Evolutionary conservation across 2,329 filamentous ascomycete species (phyloP).

Genomic region (Aureobasidium sp.): DNA sequence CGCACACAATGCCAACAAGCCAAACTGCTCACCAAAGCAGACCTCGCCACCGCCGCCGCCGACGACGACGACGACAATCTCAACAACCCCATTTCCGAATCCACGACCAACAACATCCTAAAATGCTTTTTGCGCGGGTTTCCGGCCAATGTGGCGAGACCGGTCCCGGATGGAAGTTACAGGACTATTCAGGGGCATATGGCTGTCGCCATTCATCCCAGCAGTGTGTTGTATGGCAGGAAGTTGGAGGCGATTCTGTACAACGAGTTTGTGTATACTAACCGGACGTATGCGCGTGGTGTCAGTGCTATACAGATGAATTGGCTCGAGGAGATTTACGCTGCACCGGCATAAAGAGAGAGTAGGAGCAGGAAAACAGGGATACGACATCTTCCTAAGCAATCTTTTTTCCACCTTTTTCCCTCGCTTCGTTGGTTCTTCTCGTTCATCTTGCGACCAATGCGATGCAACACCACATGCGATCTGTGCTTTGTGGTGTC

Average conservation of each 20-base stretch:
- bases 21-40: slow-evolving; percentile 26
- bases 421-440: too few species aligned
- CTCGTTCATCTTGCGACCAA: too few species aligned
- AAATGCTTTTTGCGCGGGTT: slow-evolving; percentile 54
- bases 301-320: slow-evolving; percentile 57
- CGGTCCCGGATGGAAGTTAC: slow-evolving; percentile 56
- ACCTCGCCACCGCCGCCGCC: slow-evolving; percentile 18
- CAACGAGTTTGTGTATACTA: slow-evolving; percentile 60
- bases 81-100: slow-evolving; percentile 29
- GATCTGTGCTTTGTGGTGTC: too few species aligned
- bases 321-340: slow-evolving; percentile 51
- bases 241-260: slow-evolving; percentile 58
- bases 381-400: too few species aligned
- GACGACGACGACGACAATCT: slow-evolving; percentile 16
- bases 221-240: slow-evolving; percentile 53
- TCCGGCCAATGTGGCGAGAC: slow-evolving; percentile 51
- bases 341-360: neutral
- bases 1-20: slow-evolving; percentile 47
- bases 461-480: too few species aligned
- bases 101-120: slow-evolving; percentile 45
- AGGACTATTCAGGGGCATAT: slow-evolving; percentile 56
- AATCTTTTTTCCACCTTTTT: too few species aligned
- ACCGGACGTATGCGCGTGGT: slow-evolving; percentile 54
- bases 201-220: slow-evolving; percentile 56
- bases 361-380: too few species aligned